Evolutionary conservation across 257 asterid genomes (phyloP), one percentile per base, ranked within the genome.

Genomic region (Leptodermis oblonga): DNA sequence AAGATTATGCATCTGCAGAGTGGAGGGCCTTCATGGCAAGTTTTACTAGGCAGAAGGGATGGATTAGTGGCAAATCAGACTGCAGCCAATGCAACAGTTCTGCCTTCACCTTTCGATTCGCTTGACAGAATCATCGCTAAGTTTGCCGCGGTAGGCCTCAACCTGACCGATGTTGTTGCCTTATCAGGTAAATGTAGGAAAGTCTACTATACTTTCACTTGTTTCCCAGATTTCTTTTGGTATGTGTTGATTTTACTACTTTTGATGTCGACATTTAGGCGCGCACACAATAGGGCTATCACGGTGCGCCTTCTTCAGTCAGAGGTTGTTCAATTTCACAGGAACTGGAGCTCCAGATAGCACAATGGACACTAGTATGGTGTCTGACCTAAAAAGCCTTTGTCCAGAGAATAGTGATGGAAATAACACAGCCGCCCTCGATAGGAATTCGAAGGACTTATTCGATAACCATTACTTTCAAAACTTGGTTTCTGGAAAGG

Each of bases 21-120:
- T 77, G 97, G 97, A 74, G 97, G 97, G 28, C 92, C 86, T 49
- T 51, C 80, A 7, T 91, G 97, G 97, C 79, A 62, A 65, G 96
- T 88, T 33, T 67, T 78, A 34, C 74, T 88, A 34, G 97, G 97
- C 23, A 84, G 97, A 87, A 87, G 95, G 76, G 97, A 88, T 78
- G 97, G 95, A 66, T 53, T 86, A 37, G 75, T 71, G 5, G 84
- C 87, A 66, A 91, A 91, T 48, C 89, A 82, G 70, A 82, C 83
- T 4, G 97, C 83, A 46, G 92, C 97, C 1, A 83, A 83, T 65
- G 13, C 5, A 17, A 53, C 66, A 31, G 70, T 66, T 7, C 89
- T 90, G 33, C 97, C 97, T 68, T 77, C 87, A 58, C 95, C 96
- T 12, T 88, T 88, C 34, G 97, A 83, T 1, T 28, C 86, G 2